Evolutionary conservation across 345 rosid species (phyloP), one percentile per base, ranked within the genome.

Genomic region (Eucalyptus erythrocorys): DNA sequence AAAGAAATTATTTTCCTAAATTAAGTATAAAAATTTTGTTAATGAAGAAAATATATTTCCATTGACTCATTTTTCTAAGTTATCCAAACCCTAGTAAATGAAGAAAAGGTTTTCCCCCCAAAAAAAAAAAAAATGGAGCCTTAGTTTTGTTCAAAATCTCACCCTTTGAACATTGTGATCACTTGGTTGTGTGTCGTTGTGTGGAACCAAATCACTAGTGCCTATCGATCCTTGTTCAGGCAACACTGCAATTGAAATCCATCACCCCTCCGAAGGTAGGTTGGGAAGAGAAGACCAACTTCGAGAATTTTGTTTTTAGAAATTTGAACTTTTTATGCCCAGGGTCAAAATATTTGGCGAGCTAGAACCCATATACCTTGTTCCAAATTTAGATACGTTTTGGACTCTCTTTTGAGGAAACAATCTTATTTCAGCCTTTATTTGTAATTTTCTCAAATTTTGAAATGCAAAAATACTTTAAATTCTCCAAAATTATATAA

Each of bases 111-210:
- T 50, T 17, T 17, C 21, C 8, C 16, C n/a, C n/a, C n/a, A 50
- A 51, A 51, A 50, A 17, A 50, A 51, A 51, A 6, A 51, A 51
- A 19, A 1, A 19, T 0, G 0, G 4, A 51, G 10, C 57, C 57
- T 0, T 51, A 0, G 10, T 51, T 51, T 51, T 51, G 55, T 51
- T 51, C 55, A 51, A 51, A 19, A 51, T 51, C 24, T 51, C 55
- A 51, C 10, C 55, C 1, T 51, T 51, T 0, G 0, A 51, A 10
- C 55, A 51, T 51, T 51, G 55, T 3, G 0, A 0, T 10, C 0
- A 0, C 24, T 0, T 19, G 0, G 55, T 51, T 51, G 4, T 0
- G 57, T 10, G 1, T 3, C 0, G 2, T 0, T 51, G 1, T 51
- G 57, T 19, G 57, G 57, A 24, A 24, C 57, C 57, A 51, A 51